Evolutionary conservation across 306 rosid genomes (phyloP).

Genomic region (Hylodesmum podocarpum): DNA sequence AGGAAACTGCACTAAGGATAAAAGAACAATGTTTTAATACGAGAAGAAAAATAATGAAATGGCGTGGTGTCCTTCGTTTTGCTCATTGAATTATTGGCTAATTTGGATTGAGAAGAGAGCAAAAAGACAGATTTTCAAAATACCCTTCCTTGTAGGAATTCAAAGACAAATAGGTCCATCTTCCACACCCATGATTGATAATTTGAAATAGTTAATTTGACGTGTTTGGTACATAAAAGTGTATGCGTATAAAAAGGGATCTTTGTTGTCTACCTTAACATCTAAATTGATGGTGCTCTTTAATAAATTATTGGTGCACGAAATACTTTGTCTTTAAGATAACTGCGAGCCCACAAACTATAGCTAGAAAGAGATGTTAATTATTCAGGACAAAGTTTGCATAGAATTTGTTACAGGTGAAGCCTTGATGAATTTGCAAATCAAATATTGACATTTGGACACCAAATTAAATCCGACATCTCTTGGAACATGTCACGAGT

Average conservation of each 20-base stretch:
- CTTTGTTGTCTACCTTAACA: conserved; percentile 40
- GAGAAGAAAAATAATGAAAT: conserved; percentile 35
- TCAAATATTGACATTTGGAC: neutral
- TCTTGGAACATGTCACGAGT: too few species aligned
- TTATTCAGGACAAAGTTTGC: neutral
- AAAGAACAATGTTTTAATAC: conserved; percentile 31
- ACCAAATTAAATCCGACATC: neutral
- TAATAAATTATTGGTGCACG: conserved; percentile 5
- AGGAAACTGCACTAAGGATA: conserved; percentile 36
- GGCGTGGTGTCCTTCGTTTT: conserved; percentile 18
- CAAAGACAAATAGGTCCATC: conserved; percentile 21
- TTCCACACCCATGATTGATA: conserved; percentile 7
- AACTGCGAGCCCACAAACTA: neutral
- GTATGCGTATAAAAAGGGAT: conserved; percentile 34
- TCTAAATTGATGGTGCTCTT: conserved; percentile 25
- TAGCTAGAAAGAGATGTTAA: neutral
- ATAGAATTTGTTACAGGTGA: too few species aligned
- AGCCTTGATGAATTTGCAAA: neutral
- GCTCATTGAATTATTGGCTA: conserved; percentile 35
- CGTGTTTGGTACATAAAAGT: conserved; percentile 19
- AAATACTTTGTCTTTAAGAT: conserved; percentile 16
- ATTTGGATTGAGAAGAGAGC: conserved; percentile 20
- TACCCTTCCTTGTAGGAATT: conserved; percentile 28
- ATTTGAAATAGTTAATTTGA: conserved; percentile 11
- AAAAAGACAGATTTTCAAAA: conserved; percentile 35